These are phyloP conservation scores for Leonotis leonurus DNA, from an alignment of 257 asterid genomes.

Conservation along the genomic window DNA sequence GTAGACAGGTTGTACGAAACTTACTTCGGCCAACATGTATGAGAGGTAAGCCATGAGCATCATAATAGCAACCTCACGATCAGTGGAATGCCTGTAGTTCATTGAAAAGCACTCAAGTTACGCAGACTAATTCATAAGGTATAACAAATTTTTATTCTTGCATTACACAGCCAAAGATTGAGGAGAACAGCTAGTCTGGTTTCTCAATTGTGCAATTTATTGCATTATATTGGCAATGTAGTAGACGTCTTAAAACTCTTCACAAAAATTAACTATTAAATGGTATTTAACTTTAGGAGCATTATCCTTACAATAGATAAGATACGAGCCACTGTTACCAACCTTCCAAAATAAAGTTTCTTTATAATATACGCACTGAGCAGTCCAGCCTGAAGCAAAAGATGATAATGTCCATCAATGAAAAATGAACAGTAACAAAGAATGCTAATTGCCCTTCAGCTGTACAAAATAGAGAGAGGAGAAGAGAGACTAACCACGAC, in stretches of 20 bases:
- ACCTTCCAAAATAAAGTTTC: slow-evolving; percentile 96
- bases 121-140: slow-evolving; percentile 1
- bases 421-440: slow-evolving; percentile 12
- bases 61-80: slow-evolving; percentile 98
- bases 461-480: slow-evolving; percentile 6
- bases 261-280: neutral
- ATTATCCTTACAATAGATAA: neutral
- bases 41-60: slow-evolving; percentile 97
- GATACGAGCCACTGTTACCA: slow-evolving; percentile 17
- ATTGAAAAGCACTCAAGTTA: slow-evolving; percentile 9
- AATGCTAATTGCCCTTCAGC: neutral
- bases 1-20: slow-evolving; percentile 22
- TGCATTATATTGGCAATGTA: neutral
- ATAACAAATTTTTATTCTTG: neutral
- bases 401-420: slow-evolving; percentile 12
- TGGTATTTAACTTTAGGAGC: neutral
- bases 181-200: slow-evolving; percentile 2
- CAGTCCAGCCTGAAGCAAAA: slow-evolving; percentile 66
- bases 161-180: neutral
- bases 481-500: slow-evolving; percentile 52
- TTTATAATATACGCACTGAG: slow-evolving; percentile 85
- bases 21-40: slow-evolving; percentile 92
- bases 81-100: slow-evolving; percentile 84
- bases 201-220: neutral
- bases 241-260: neutral